phyloP scores from a whole-genome alignment of 352 stramenopile genomes.

The Globisporangium apiculatum region DNA sequence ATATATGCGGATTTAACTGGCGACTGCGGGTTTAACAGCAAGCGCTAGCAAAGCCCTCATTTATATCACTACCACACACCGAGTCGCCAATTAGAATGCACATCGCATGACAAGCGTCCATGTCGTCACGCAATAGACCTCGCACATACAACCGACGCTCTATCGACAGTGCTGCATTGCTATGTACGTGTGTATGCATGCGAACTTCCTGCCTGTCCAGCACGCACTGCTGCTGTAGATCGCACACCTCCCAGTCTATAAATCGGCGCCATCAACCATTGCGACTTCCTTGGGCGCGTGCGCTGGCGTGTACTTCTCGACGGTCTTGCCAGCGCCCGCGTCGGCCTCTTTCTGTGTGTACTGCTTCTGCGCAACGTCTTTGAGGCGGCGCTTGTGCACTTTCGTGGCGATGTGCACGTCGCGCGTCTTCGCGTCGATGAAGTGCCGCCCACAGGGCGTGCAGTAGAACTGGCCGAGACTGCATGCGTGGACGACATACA shows the following conservation, averaged over 20 bases:
- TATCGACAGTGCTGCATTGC: neutral
- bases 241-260: conserved; percentile 24
- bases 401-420: conserved; percentile 79
- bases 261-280: conserved; percentile 48
- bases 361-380: conserved; percentile 87
- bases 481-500: neutral
- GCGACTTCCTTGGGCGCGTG: conserved; percentile 35
- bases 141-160: too few relatives aligned
- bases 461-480: conserved; percentile 86
- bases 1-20: too few relatives aligned
- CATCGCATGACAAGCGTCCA: too few relatives aligned
- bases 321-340: conserved; percentile 53
- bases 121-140: too few relatives aligned
- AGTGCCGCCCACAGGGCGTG: conserved; percentile 80
- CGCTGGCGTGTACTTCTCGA: conserved; percentile 65
- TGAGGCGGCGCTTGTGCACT: conserved; percentile 84
- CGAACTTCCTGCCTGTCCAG: neutral
- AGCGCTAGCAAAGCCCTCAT: too few relatives aligned
- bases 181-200: neutral
- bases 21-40: too few relatives aligned
- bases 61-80: too few relatives aligned
- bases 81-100: too few relatives aligned
- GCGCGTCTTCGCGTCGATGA: conserved; percentile 75
- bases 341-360: conserved; percentile 85
- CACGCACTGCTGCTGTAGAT: neutral